Evolutionary conservation across 179 eudicot genomes (phyloP).

Genomic region (Amaranthus tricolor): DNA sequence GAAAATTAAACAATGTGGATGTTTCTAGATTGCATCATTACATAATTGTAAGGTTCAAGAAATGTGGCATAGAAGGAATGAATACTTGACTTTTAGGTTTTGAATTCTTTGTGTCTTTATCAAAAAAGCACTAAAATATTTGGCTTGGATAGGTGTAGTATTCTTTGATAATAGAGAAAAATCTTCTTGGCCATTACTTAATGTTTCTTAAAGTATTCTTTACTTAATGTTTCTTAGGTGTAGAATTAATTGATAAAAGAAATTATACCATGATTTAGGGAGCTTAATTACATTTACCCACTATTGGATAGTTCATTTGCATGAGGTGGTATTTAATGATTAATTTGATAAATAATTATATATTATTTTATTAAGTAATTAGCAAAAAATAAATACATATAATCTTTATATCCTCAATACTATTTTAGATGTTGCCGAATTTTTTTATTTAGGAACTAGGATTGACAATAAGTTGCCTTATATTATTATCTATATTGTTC

Average conservation of each 20-base stretch:
- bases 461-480: not conserved
- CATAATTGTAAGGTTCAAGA: not conserved
- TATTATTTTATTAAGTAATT: no score
- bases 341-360: no score
- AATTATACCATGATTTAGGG: not conserved
- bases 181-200: not conserved
- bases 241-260: not conserved
- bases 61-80: not conserved
- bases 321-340: no score
- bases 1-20: not conserved
- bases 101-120: not conserved
- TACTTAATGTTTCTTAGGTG: not conserved
- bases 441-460: no score
- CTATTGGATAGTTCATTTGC: no score
- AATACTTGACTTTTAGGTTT: not conserved
- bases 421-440: no score
- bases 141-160: not conserved
- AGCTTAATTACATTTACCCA: no score
- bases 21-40: slow-evolving; percentile 1
- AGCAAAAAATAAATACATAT: no score
- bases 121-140: not conserved
- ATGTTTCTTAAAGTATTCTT: slow-evolving; percentile 1
- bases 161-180: not conserved
- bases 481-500: not conserved
- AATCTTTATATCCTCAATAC: no score